Evolutionary conservation across 2,329 filamentous ascomycete species (phyloP), one percentile per base, ranked within the genome.

Genomic region (Fusarium camptoceras): DNA sequence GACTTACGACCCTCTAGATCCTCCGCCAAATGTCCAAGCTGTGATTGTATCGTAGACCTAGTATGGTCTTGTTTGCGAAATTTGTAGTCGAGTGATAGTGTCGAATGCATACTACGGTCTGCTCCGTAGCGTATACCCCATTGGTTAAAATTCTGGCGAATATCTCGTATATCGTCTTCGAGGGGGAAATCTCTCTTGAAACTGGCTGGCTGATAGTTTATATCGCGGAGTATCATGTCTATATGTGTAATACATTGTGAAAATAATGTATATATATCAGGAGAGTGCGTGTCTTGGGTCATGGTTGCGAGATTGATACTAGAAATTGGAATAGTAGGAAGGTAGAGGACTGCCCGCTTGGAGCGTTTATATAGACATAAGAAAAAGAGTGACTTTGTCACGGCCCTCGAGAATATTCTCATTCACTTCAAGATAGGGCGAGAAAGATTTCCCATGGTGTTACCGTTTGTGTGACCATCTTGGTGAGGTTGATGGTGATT

Each of bases 81-180:
- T 49, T 73, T 72, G 41, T 57, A 60, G 14, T 72, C 59, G 42
- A 68, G 60, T 1, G 70, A 73, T 25, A 72, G 27, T 6, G 48
- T 62, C 8, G 22, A 71, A 5, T 28, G 34, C 28, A 48, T 43
- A 6, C 31, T 27, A 2, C 41, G 27, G 16, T 71, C 46, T 12
- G 64, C 67, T 18, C 70, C 56, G n/a, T 57, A 71, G 16, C 53
- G 37, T 4, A 43, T 24, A 1, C 54, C 59, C 70, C 70, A 72
- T 14, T 34, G 53, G 15, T 57, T n/a, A 11, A 72, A 57, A 2
- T 58, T 48, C n/a, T 66, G 55, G 9, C 48, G 48, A 22, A 46
- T 31, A 49, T 48, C 30, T 14, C n/a, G 43, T 41, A 66, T 24
- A 16, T 61, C 39, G 11, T 47, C n/a, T 34, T 55, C 55, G 3